A percentile compares a stretch with the other conserved stretches of the same genome.
Evolutionary conservation across 495 filamentous ascomycete species (phyloP).

Genomic region (Hypoxylon fragiforme): DNA sequence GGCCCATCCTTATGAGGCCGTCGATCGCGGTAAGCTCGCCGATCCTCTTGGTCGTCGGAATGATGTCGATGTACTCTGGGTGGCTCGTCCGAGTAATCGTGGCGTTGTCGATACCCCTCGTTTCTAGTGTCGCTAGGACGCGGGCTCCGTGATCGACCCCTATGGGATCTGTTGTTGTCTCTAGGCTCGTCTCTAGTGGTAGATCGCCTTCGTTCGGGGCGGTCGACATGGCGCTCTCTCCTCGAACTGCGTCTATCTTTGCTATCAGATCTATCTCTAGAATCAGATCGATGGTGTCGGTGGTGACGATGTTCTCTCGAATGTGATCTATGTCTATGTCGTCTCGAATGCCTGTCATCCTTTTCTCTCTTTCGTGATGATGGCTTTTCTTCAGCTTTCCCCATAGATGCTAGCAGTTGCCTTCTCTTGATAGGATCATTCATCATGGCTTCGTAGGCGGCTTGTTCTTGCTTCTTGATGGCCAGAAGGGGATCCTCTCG

Average conservation of each 20-base stretch:
- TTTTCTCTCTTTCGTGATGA: constrained; percentile 48
- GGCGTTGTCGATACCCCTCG: constrained; percentile 27
- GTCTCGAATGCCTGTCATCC: constrained; percentile 55
- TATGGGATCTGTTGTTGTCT: constrained; percentile 30
- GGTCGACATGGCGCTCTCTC: constrained; percentile 21
- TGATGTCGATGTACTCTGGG: constrained; percentile 18
- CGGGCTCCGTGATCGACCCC: constrained; percentile 40
- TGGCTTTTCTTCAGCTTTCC: constrained; percentile 50
- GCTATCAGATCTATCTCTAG: constrained; percentile 38
- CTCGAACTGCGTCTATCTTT: constrained; percentile 41
- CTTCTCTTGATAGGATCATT: constrained; percentile 76
- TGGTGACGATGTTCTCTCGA: constrained; percentile 52
- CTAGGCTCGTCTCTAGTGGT: constrained; percentile 25
- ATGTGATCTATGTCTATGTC: constrained; percentile 45
- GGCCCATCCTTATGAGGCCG: constrained; percentile 23
- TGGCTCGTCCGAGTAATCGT: constrained; percentile 34
- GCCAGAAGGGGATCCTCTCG: constrained; percentile 86
- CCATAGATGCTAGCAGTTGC: constrained; percentile 67
- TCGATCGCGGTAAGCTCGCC: constrained; percentile 18
- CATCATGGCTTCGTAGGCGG: constrained; percentile 84
- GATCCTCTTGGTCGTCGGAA: constrained; percentile 29
- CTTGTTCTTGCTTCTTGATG: constrained; percentile 91
- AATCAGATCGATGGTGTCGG: constrained; percentile 46
- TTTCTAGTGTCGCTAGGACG: constrained; percentile 35
- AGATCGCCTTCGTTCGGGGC: constrained; percentile 24